phyloP scores from a whole-genome alignment of 352 stramenopile genomes.

The Thraustochytrium sp. region DNA sequence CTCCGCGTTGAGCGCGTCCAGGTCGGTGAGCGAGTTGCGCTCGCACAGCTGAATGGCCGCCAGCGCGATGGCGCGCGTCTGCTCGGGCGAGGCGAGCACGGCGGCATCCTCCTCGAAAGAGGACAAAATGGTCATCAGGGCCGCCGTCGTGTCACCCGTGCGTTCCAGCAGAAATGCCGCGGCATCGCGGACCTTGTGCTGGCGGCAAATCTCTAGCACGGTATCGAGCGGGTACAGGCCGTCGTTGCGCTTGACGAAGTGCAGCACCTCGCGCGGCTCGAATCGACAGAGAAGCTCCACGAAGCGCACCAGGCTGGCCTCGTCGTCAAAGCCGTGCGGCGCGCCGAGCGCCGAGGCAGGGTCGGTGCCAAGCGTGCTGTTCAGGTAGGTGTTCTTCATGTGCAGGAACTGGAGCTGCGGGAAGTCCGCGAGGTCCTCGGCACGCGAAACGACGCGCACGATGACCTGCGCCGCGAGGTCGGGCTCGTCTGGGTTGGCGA shows the following conservation, averaged over 20 bases:
- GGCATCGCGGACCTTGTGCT: neutral
- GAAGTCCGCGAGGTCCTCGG: neutral
- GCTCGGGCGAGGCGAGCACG: neutral
- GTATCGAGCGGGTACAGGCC: slow-evolving; percentile 12
- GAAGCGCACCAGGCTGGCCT: neutral
- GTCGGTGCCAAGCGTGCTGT: neutral
- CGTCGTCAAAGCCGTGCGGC: neutral
- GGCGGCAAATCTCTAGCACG: neutral
- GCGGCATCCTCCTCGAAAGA: neutral
- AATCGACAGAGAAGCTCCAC: slow-evolving; percentile 27
- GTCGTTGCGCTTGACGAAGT: slow-evolving; percentile 10
- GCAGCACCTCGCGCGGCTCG: neutral
- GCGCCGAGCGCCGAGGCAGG: neutral
- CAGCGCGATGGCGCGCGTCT: neutral
- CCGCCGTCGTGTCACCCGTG: neutral
- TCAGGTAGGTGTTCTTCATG: slow-evolving; percentile 25
- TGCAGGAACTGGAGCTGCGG: slow-evolving; percentile 20
- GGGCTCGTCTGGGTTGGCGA: neutral
- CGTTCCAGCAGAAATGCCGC: slow-evolving; percentile 16
- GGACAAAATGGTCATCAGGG: neutral
- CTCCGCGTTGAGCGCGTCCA: neutral
- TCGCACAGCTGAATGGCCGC: slow-evolving; percentile 29
- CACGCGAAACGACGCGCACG: neutral
- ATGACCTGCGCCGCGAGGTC: neutral
- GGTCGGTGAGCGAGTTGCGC: slow-evolving; percentile 17